A percentile compares a stretch with the other conserved stretches of the same genome.
Conservation (phyloP, 2,329 filamentous ascomycete species). For the Sphaerulina populicola region DNA sequence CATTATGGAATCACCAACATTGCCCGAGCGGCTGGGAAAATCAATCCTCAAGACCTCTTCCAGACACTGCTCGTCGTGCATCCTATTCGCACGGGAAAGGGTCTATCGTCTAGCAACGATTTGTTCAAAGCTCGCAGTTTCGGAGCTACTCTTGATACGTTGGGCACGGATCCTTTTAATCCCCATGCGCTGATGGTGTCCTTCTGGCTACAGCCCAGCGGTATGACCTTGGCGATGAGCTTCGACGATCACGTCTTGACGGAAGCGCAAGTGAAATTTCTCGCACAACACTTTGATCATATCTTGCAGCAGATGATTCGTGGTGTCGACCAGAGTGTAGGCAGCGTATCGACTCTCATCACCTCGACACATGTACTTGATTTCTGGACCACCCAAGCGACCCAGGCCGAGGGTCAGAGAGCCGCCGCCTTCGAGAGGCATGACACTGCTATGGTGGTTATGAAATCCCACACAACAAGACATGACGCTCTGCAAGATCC, state of each 20-base stretch:
- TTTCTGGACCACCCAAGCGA: too few relatives aligned
- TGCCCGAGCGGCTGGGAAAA: not conserved
- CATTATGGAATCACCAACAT: conserved; percentile 10
- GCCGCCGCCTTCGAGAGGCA: too few relatives aligned
- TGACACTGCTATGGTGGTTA: too few relatives aligned
- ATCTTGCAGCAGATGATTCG: not conserved
- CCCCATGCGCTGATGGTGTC: conserved; percentile 1
- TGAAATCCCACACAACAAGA: too few relatives aligned
- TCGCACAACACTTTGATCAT: conserved; percentile 1
- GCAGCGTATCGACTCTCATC: not conserved
- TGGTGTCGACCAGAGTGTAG: not conserved
- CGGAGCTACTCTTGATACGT: not conserved
- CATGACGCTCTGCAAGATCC: not conserved
- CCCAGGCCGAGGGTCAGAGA: too few relatives aligned
- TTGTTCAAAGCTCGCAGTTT: not conserved
- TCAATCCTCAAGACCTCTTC: conserved; percentile 37
- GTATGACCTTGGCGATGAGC: not conserved
- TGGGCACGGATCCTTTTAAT: conserved; percentile 4
- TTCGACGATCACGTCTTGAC: conserved; percentile 4
- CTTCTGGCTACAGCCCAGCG: not conserved
- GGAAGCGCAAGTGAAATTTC: not conserved
- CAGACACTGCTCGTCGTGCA: conserved; percentile 47
- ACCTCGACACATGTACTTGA: not conserved
- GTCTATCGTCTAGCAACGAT: not conserved
- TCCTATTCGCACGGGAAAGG: not conserved